Evolutionary conservation across 768 basidiomycete genomes (phyloP), one percentile per base, ranked within the genome.

Genomic region (Gyrodon lividus): DNA sequence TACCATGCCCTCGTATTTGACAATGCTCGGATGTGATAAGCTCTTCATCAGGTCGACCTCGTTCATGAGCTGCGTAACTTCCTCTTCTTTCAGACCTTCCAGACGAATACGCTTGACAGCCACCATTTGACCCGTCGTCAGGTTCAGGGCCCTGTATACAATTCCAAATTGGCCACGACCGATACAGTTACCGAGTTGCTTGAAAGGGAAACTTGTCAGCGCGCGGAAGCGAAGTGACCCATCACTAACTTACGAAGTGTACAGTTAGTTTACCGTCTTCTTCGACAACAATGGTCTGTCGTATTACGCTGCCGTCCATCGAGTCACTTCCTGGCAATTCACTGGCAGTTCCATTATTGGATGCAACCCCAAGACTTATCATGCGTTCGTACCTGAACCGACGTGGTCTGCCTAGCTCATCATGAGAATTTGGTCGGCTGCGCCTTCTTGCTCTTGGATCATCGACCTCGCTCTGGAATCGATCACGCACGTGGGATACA

Each of bases 111-210:
- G 86, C 73, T 99, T 99, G 46, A 98, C 92, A n/a, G 96, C 96
- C n/a, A 96, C 94, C 83, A 92, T 96, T 69, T 96, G 91, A 14
- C 96, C 96, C 1, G 89, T 94, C 56, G 88, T 87, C 67, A 98
- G 73, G 67, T 99, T 95, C 51, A 99, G 77, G 12, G 96, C 95
- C 13, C 92, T 84, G 68, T 96, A 98, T 6, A 98, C 96, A 8
- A 93, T 83, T 24, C 96, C 96, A 68, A 98, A 98, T 73, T 98
- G 96, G 7, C 96, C 96, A 43, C 90, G 84, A 2, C 96, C 96
- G 57, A 99, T 96, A 67, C 92, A 95, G 70, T 97, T 95, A 26
- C 96, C 96, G 17, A 99, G 78, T 94, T 96, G 93, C 96, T 98
- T 64, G 26, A 58, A 49, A 39, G 9, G 17, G 35, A 31, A 46